Conservation (phyloP, 257 asterid genomes). For the Linderniella brevidens region DNA sequence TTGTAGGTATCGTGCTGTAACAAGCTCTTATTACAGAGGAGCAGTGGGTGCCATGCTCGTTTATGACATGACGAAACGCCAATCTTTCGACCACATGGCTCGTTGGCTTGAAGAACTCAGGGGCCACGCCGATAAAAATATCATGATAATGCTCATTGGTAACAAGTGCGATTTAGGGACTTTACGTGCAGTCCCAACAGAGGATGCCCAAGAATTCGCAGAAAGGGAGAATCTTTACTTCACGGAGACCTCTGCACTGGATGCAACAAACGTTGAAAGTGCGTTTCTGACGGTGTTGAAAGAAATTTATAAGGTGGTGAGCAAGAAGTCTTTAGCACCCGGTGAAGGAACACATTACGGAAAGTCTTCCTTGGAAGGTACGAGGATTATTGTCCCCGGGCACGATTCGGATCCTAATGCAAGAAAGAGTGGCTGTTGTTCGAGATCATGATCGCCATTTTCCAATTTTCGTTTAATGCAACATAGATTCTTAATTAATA, state of each 20-base stretch:
- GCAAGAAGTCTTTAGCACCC: constrained; percentile 40
- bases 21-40: constrained; percentile 66
- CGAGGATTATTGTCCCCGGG: constrained; percentile 34
- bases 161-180: constrained; percentile 52
- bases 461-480: not conserved
- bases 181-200: constrained; percentile 53
- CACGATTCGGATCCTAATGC: constrained; percentile 30
- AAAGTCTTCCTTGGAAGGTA: constrained; percentile 34
- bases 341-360: constrained; percentile 21
- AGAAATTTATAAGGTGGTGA: constrained; percentile 31
- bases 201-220: constrained; percentile 63
- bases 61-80: constrained; percentile 56
- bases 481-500: too few species aligned
- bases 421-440: constrained; percentile 40
- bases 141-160: constrained; percentile 51
- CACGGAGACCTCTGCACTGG: constrained; percentile 70
- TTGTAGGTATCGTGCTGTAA: constrained; percentile 54
- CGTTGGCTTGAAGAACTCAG: constrained; percentile 65
- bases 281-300: constrained; percentile 35
- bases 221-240: constrained; percentile 50
- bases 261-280: constrained; percentile 49
- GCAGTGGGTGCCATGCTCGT: constrained; percentile 75
- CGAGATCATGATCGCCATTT: constrained; percentile 15
- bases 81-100: constrained; percentile 66
- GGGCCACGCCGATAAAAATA: constrained; percentile 56